phyloP scores from a whole-genome alignment of 1,139 yeast species.

The Debaryomyces sp. region DNA sequence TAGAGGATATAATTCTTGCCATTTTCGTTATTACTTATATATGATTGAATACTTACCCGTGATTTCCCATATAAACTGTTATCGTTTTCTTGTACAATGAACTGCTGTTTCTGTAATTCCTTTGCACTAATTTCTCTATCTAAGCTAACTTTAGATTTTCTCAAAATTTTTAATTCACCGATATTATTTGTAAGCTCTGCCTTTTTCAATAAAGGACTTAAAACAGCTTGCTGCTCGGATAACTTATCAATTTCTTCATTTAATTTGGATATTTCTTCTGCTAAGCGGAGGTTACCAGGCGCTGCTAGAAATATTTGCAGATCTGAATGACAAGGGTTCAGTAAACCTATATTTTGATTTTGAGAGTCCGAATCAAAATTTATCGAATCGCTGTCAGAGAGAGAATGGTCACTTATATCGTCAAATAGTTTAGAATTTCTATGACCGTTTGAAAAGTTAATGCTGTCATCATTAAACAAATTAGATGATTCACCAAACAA shows the following conservation, averaged over 20 bases:
- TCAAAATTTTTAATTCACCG: slow-evolving; percentile 66
- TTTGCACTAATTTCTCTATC: slow-evolving; percentile 70
- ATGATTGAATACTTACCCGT: slow-evolving; percentile 64
- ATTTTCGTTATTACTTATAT: slow-evolving; percentile 56
- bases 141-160: slow-evolving; percentile 66
- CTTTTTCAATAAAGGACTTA: slow-evolving; percentile 69
- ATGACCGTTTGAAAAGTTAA: slow-evolving; percentile 10
- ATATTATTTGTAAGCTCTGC: slow-evolving; percentile 82
- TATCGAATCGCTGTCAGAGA: slow-evolving; percentile 35
- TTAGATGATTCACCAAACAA: slow-evolving; percentile 40
- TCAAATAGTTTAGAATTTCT: slow-evolving; percentile 38
- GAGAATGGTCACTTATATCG: slow-evolving; percentile 37
- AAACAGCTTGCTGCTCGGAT: slow-evolving; percentile 61
- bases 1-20: slow-evolving; percentile 69
- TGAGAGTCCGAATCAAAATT: slow-evolving; percentile 24
- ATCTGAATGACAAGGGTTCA: slow-evolving; percentile 15
- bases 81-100: slow-evolving; percentile 80
- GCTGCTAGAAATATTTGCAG: slow-evolving; percentile 53
- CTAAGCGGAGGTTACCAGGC: slow-evolving; percentile 67
- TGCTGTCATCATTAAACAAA: slow-evolving; percentile 26
- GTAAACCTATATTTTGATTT: slow-evolving; percentile 14
- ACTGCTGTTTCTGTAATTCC: slow-evolving; percentile 77
- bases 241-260: slow-evolving; percentile 62
- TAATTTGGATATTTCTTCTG: slow-evolving; percentile 64
- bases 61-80: slow-evolving; percentile 78